Conservation (phyloP, 441 rosid genomes). For the Biscutella laevigata region DNA sequence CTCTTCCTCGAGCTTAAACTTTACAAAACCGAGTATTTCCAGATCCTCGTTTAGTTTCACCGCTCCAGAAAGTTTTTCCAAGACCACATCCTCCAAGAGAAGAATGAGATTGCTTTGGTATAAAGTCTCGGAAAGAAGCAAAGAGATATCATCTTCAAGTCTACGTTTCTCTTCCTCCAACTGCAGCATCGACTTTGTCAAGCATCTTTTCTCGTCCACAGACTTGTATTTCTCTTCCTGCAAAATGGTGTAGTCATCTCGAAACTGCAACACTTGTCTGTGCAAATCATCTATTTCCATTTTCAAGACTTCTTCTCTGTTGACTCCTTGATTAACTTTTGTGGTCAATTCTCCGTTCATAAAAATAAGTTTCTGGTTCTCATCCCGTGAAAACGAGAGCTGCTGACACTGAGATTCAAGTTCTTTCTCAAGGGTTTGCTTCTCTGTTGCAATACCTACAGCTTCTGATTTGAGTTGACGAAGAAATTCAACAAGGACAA, state of each 20-base stretch:
- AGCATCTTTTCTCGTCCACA: conserved; percentile 39
- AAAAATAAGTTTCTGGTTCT: conserved; percentile 33
- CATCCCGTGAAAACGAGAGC: conserved; percentile 36
- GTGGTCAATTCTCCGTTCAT: conserved; percentile 44
- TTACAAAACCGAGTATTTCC: conserved; percentile 36
- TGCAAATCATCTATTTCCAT: conserved; percentile 43
- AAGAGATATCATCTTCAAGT: conserved; percentile 53
- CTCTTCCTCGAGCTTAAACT: conserved; percentile 49
- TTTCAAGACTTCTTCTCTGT: conserved; percentile 48
- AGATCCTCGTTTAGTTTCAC: conserved; percentile 36
- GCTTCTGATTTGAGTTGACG: conserved; percentile 58
- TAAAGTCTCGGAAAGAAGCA: conserved; percentile 38
- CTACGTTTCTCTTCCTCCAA: conserved; percentile 40
- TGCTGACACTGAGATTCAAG: conserved; percentile 38
- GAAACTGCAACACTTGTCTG: conserved; percentile 37
- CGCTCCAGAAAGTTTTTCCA: conserved; percentile 39
- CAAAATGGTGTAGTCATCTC: conserved; percentile 35
- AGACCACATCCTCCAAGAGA: conserved; percentile 40
- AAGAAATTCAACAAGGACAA: conserved; percentile 53
- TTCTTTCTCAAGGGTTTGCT: conserved; percentile 38
- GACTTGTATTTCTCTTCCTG: conserved; percentile 43
- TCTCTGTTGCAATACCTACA: conserved; percentile 40
- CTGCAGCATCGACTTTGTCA: conserved; percentile 34
- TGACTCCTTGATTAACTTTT: conserved; percentile 40
- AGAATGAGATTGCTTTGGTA: conserved; percentile 48